Percentiles rank a stretch among this genome's conserved stretches.
phyloP scores from a whole-genome alignment of 768 basidiomycete genomes.

The Mycena sanguinolenta region DNA sequence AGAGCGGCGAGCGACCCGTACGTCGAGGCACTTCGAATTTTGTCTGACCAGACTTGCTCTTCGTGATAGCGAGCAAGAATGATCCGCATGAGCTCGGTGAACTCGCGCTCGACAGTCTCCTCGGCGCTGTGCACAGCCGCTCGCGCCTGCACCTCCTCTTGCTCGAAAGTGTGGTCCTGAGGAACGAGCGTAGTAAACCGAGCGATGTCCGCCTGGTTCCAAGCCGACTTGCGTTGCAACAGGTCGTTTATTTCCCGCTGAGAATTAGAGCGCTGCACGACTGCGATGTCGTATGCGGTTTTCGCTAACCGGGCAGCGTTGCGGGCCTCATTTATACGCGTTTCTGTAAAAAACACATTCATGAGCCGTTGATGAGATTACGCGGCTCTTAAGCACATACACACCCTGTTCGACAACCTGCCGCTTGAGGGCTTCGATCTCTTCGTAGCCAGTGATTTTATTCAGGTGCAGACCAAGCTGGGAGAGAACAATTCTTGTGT shows the following conservation, averaged over 20 bases:
- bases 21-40: constrained; percentile 95
- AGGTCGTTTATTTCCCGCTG: constrained; percentile 98
- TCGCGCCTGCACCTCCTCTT: constrained; percentile 82
- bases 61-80: constrained; percentile 97
- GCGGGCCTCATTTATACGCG: constrained; percentile 75
- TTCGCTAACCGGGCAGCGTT: constrained; percentile 81
- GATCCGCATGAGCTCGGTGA: constrained; percentile 86
- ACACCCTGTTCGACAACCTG: constrained; percentile 87
- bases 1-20: constrained; percentile 91
- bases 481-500: constrained; percentile 72
- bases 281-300: constrained; percentile 79
- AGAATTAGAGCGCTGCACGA: constrained; percentile 83
- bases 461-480: constrained; percentile 86
- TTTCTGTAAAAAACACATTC: constrained; percentile 65
- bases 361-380: neutral
- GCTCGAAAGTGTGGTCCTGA: constrained; percentile 89
- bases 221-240: constrained; percentile 91
- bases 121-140: constrained; percentile 76
- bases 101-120: constrained; percentile 86
- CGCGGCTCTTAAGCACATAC: constrained; percentile 39
- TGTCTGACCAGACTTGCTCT: constrained; percentile 99
- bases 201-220: constrained; percentile 90
- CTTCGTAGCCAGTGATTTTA: constrained; percentile 91
- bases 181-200: constrained; percentile 92
- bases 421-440: constrained; percentile 85